Base-by-base conservation (phyloP, 192 early-diverging fungal species). In the Coemansia sp. region DNA sequence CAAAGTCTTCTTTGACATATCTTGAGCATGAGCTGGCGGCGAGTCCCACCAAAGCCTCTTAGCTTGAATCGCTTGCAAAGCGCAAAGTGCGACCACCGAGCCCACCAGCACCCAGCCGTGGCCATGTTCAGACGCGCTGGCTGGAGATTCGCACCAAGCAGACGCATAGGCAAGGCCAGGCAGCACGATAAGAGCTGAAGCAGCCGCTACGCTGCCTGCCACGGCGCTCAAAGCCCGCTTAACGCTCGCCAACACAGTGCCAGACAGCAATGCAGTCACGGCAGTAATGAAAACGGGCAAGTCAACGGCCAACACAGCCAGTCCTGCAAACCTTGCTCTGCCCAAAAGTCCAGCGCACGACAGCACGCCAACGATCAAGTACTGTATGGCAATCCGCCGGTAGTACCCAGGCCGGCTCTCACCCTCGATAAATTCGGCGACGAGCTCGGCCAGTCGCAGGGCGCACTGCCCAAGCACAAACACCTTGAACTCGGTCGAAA, bases 381-480 rank as follows among this genome's bases (percentile, higher is more conserved):
- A 54, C 7, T 54, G 51, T 54, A 54, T 29, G 29, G 51, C 51
- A 14, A 54, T 31, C 37, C 36, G 59, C 40, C 58, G 51, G 19
- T 19, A 40, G 25, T 40, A 39, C 29, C 42, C 24, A 37, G 59
- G 38, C 31, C 38, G 35, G 36, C 40, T 27, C 22, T 17, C 37
- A 20, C 42, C 49, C 32, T 72, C 76, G 27, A 69, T 6, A 9
- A 54, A 14, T 20, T 25, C 57, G 9, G 45, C 53, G 11, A 38
- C 53, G 15, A 73, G 31, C 20, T 31, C 43, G 3, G 61, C 54
- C 25, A 62, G 19, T 40, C 62, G 66, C 31, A 40, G 15, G 1
- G 67, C 73, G n/a, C 43, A 46, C 31, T 66, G 70, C 20, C 27
- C 59, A 10, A 74, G n/a, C 7, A 68, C 45, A 49, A 59, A 62